phyloP scores from a whole-genome alignment of 2,329 filamentous ascomycete species.

The Trichothecium sympodiale region DNA sequence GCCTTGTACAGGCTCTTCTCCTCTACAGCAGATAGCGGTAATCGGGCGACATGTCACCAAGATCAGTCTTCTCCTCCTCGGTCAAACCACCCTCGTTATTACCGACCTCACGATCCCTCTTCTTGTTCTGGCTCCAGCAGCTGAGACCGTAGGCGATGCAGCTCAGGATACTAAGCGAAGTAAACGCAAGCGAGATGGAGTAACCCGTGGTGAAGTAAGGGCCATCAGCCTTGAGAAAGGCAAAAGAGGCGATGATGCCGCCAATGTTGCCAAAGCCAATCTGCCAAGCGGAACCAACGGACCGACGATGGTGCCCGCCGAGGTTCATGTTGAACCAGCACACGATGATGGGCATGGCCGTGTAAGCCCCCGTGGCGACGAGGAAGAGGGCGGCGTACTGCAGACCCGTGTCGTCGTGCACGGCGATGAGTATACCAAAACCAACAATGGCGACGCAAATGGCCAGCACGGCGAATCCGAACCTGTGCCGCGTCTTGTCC shows the following conservation, averaged over 20 bases:
- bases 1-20: too few species aligned
- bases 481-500: slow-evolving; percentile 63
- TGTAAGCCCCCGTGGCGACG: slow-evolving; percentile 68
- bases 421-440: slow-evolving; percentile 61
- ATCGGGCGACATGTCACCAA: slow-evolving; percentile 48
- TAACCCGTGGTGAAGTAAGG: slow-evolving; percentile 65
- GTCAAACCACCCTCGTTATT: slow-evolving; percentile 30
- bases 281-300: slow-evolving; percentile 66
- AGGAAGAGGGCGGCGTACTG: slow-evolving; percentile 78
- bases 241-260: slow-evolving; percentile 66
- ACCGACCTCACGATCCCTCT: slow-evolving; percentile 36
- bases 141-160: slow-evolving; percentile 49
- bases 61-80: slow-evolving; percentile 49
- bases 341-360: slow-evolving; percentile 79
- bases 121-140: slow-evolving; percentile 49
- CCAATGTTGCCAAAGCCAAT: slow-evolving; percentile 71
- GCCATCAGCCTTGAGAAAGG: slow-evolving; percentile 55
- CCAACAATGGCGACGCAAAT: slow-evolving; percentile 64
- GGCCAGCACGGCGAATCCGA: slow-evolving; percentile 59
- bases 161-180: slow-evolving; percentile 52
- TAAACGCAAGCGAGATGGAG: slow-evolving; percentile 65
- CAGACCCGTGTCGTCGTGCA: slow-evolving; percentile 55
- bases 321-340: slow-evolving; percentile 80
- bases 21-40: slow-evolving; percentile 46
- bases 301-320: slow-evolving; percentile 58